Evolutionary conservation across 2,329 filamentous ascomycete species (phyloP), one percentile per base, ranked within the genome.

Genomic region (Botrytis elliptica): DNA sequence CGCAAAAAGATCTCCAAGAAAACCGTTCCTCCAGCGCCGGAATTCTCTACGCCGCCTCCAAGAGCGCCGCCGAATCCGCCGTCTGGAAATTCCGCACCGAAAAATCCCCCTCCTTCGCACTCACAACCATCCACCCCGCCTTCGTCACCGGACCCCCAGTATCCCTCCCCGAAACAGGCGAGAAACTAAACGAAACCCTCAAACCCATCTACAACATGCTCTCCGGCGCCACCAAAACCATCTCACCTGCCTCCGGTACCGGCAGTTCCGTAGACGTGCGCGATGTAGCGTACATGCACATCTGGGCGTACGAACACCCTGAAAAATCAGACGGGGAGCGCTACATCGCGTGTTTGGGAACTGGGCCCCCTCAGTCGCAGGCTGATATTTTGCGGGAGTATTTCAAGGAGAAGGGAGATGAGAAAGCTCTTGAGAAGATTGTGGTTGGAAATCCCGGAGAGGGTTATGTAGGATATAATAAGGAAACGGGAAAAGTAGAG

Each of bases 61-160:
- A 85, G 73, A 79, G 80, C 0, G 81, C 82, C 22, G 78, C 81
- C 0, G 84, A 85, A 66, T 76, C 80, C 65, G 80, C 79, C 2
- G 73, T 82, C 16, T 85, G 84, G 84, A 82, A 82, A 52, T 85
- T 81, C 60, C 74, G 80, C 44, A 73, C 81, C 33, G 78, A 82
- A 59, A 72, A 82, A 44, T 81, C 80, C 74, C 83, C 83, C 0
- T 29, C 60, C 0, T 86, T 85, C 65, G 79, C 82, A 0, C 79
- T 85, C 70, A 79, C 83, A 33, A 78, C 81, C 5, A 75, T 86
- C 25, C 84, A 85, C 66, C 84, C 84, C 14, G 78, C 80, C 7
- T 83, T 84, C 71, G 83, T 85, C 4, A 81, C 81, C 16, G 84
- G 85, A 0, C 84, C 84, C 0, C 82, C 84, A 0, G 75, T 83